Base-by-base conservation (phyloP, 1,139 yeast species). In the Pichia sp. region DNA sequence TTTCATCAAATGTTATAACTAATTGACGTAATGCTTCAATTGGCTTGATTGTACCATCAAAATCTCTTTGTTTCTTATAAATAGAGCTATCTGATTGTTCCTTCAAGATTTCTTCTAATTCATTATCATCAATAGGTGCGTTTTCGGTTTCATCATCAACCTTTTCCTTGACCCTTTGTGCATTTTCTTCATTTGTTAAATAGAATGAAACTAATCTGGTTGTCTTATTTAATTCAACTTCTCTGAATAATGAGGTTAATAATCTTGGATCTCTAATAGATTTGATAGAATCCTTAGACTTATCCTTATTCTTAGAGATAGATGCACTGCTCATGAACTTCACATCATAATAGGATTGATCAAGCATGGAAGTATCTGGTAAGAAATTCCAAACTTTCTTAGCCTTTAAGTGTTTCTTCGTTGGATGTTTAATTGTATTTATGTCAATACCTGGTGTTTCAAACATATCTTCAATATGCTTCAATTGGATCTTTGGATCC, bases 351-450 rank as follows among this genome's bases (percentile, higher is more conserved):
- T 79, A 88, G 50, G 76, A 79, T 57, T 87, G 80, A 66, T 93
- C 98, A 77, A 89, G 75, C 76, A 86, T 79, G 19, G 94, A 83
- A 17, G 95, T 82, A 65, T 93, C 98, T 4, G 99, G 99, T 53
- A 91, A 70, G 32, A 93, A 70, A 33, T 86, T 84, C 88, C 90
- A 87, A 1, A 91, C 75, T 52, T 75, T 77, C 24, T 84, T 90
- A 0, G 96, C 96, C 50, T 76, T 83, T 48, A 89, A 69, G 47
- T 79, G 73, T 62, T 78, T 85, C 69, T 83, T 88, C 34, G 77
- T 75, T 35, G 99, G 98, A 67, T 93, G 98, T 57, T 69, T 76
- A 52, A 90, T 69, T 2, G 62, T 50, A 14, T 73, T 54, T 32
- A 77, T 74, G 27, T 72, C 72, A 15, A 70, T 53, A 21, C 70